phyloP scores from a whole-genome alignment of 1,284 basidiomycete species.

The Rugosomyces carneus region DNA sequence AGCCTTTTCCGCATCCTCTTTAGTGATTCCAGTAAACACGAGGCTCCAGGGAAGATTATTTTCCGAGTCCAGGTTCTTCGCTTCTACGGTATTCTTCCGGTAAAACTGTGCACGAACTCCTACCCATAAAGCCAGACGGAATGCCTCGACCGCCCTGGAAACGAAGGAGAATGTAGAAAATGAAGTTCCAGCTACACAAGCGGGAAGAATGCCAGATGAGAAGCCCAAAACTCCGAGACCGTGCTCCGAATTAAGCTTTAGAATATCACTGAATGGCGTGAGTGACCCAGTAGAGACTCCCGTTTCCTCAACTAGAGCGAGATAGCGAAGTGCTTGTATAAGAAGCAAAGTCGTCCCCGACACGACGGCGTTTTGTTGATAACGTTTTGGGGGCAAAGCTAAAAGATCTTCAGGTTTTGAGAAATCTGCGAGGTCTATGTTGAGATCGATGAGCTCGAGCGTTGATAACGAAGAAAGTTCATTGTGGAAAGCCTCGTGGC shows the following conservation, averaged over 20 bases:
- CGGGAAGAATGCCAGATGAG: conserved; percentile 56
- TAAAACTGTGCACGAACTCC: conserved; percentile 46
- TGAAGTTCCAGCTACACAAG: conserved; percentile 48
- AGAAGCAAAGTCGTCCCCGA: conserved; percentile 46
- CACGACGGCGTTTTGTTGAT: conserved; percentile 42
- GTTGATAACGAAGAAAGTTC: conserved; percentile 42
- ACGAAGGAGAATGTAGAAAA: conserved; percentile 36
- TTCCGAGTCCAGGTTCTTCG: conserved; percentile 18
- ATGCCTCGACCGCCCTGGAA: conserved; percentile 41
- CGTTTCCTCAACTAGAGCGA: conserved; percentile 33
- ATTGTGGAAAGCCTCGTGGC: conserved; percentile 40
- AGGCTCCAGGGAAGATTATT: conserved; percentile 45
- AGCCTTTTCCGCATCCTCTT: conserved; percentile 27
- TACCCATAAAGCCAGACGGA: conserved; percentile 53
- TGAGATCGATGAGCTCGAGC: conserved; percentile 27
- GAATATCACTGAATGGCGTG: conserved; percentile 29
- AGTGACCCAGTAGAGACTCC: conserved; percentile 20
- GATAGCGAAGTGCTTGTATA: conserved; percentile 47
- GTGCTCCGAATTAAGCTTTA: conserved; percentile 28
- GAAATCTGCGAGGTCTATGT: conserved; percentile 40
- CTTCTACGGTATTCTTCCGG: conserved; percentile 23
- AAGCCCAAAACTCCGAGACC: conserved; percentile 47
- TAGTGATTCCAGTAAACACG: conserved; percentile 39
- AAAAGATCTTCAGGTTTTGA: conserved; percentile 33
- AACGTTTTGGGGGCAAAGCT: conserved; percentile 22